Evolutionary conservation across 805 yeast species (phyloP).

Genomic region (Starmerella stigmatis): DNA sequence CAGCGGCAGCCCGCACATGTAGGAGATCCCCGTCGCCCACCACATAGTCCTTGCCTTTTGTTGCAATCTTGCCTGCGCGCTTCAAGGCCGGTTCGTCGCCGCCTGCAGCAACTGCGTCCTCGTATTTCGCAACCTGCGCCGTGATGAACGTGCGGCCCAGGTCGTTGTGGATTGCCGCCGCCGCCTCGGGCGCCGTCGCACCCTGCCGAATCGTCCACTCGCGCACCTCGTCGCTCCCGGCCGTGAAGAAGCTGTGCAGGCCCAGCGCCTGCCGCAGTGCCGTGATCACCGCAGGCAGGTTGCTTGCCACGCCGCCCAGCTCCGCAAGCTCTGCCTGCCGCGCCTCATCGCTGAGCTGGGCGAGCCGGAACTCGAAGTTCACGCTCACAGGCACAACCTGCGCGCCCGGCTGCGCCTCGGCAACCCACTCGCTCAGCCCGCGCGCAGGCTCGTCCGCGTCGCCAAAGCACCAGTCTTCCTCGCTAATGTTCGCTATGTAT

Average conservation of each 20-base stretch:
- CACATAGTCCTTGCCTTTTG: constrained; percentile 65
- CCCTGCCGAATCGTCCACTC: constrained; percentile 81
- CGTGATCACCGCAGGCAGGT: constrained; percentile 52
- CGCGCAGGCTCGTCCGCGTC: constrained; percentile 39
- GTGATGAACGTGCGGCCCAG: constrained; percentile 68
- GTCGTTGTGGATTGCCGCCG: constrained; percentile 82
- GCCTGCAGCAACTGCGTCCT: constrained; percentile 42
- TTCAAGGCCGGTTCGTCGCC: constrained; percentile 46
- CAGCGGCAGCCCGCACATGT: constrained; percentile 44
- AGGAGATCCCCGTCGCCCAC: constrained; percentile 81
- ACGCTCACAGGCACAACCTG: constrained; percentile 62
- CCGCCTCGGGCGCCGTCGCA: constrained; percentile 76
- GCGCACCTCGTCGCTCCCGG: constrained; percentile 67
- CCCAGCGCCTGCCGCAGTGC: constrained; percentile 59
- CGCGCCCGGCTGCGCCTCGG: constrained; percentile 50
- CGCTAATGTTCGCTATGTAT: constrained; percentile 61
- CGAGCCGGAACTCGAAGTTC: constrained; percentile 51
- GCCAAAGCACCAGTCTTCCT: constrained; percentile 47
- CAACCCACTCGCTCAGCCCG: constrained; percentile 56
- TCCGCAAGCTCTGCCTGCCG: constrained; percentile 26
- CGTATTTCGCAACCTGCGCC: constrained; percentile 62
- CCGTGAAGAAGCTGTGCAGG: constrained; percentile 74
- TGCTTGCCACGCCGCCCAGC: constrained; percentile 32
- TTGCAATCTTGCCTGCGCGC: constrained; percentile 48
- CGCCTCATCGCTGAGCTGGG: constrained; percentile 36